These are phyloP conservation scores for Candida taoyuanica DNA, from an alignment of 805 yeast genomes.

Conservation along the genomic window DNA sequence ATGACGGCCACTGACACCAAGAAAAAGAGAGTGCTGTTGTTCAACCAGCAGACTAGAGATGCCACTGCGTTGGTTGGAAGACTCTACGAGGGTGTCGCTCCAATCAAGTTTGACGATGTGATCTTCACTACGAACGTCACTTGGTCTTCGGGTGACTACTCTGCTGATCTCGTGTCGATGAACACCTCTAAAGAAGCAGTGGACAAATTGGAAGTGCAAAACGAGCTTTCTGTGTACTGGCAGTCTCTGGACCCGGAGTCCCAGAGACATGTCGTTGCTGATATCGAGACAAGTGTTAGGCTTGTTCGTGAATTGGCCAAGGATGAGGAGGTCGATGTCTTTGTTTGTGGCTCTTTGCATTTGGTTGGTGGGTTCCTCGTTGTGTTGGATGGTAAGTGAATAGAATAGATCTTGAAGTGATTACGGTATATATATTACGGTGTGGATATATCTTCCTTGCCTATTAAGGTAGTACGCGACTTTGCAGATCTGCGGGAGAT, in stretches of 20 bases:
- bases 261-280: conserved; percentile 53
- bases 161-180: conserved; percentile 78
- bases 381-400: conserved; percentile 52
- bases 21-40: conserved; percentile 51
- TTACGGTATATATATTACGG: background rate
- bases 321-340: conserved; percentile 51
- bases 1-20: conserved; percentile 32
- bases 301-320: conserved; percentile 35
- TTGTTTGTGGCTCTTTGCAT: conserved; percentile 92
- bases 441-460: no score
- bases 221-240: conserved; percentile 70
- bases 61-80: conserved; percentile 57
- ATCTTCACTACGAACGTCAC: conserved; percentile 90
- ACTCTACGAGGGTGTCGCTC: conserved; percentile 41
- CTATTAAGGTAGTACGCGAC: no score
- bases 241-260: conserved; percentile 40
- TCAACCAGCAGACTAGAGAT: conserved; percentile 94
- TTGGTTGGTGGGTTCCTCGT: conserved; percentile 91
- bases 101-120: conserved; percentile 61
- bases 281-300: conserved; percentile 69
- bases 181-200: conserved; percentile 78
- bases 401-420: background rate
- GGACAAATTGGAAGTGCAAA: conserved; percentile 78
- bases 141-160: conserved; percentile 77
- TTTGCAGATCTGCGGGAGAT: no score